Evolutionary conservation across 2,329 filamentous ascomycete genomes (phyloP), one percentile per base, ranked within the genome.

Genomic region (Cucurbitaria berberidis): DNA sequence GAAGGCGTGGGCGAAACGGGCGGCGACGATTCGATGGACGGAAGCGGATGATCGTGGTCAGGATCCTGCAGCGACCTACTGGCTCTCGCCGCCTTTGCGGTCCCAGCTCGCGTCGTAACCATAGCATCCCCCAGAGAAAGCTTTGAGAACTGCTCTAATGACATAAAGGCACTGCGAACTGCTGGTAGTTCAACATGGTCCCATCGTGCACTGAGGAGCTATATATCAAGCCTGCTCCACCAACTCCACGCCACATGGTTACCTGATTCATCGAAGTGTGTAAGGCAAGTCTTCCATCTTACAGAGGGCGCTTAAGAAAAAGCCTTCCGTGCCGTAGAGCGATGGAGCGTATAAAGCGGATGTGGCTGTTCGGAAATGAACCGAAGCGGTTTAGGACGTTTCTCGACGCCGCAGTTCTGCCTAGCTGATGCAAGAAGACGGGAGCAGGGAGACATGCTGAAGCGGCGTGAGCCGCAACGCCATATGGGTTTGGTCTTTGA

Each of bases 61-160:
- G 63, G 59, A 6, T 63, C 46, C 18, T 56, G 54, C 9, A 59
- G 60, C 15, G 59, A 52, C 42, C 54, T 49, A 42, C 53, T 61
- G 53, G 59, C 45, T 50, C 56, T 63, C 53, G 60, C 58, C 59
- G 63, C 67, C 57, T 60, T 69, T 55, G 67, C 69, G 48, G 71
- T 69, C 44, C 67, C 60, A 55, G 71, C 66, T 58, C 71, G 68
- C 66, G 72, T 74, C 43, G 67, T 75, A 56, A 75, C 71, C 72
- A 75, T 75, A 21, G 58, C 61, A 57, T 72, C 70, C 55, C 62
- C 64, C n/a, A 75, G 60, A 53, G 70, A 70, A 55, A 75, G 68
- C 55, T 69, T 70, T 34, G 69, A 72, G 40, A 75, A 68, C 45
- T 67, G 66, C 64, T 75, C 71, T 42, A 61, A 69, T 56, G 71